These are phyloP conservation scores for Dendrocalamus latiflorus DNA, from an alignment of 202 grass and related monocot species.

Conservation along the genomic window DNA sequence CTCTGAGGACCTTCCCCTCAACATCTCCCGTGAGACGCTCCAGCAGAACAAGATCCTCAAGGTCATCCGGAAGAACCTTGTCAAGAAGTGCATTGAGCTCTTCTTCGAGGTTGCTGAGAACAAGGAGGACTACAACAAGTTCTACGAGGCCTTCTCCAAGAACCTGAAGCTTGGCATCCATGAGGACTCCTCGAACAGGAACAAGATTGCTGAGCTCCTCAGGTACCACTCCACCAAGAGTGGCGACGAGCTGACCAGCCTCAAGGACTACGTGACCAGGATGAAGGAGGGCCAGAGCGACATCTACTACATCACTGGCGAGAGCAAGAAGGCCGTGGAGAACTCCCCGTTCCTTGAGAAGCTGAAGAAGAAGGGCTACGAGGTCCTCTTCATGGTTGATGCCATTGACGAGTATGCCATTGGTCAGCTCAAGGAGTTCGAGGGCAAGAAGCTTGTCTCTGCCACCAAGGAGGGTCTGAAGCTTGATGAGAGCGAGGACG, in stretches of 20 bases:
- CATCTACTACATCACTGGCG: conserved; percentile 90
- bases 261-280: conserved; percentile 92
- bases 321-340: conserved; percentile 97
- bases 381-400: conserved; percentile 90
- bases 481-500: conserved; percentile 81
- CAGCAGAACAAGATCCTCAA: conserved; percentile 99
- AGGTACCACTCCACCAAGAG: conserved; percentile 97
- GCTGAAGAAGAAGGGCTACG: conserved; percentile 90
- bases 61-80: conserved; percentile 87
- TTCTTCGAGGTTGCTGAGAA: conserved; percentile 97
- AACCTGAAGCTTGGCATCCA: conserved; percentile 89
- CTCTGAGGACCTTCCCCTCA: conserved; percentile 95
- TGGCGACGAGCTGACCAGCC: conserved; percentile 85
- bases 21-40: conserved; percentile 93
- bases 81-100: conserved; percentile 93
- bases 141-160: conserved; percentile 96
- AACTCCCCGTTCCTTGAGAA: conserved; percentile 95
- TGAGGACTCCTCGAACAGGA: conserved; percentile 72
- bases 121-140: conserved; percentile 96
- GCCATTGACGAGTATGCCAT: conserved; percentile 91
- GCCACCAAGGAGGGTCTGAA: conserved; percentile 96
- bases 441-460: conserved; percentile 92
- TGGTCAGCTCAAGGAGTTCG: conserved; percentile 95
- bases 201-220: conserved; percentile 76
- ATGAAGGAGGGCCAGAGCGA: conserved; percentile 96